These are phyloP conservation scores for Megacollybia platyphylla DNA, from an alignment of 1,284 basidiomycete genomes.

Conservation along the genomic window DNA sequence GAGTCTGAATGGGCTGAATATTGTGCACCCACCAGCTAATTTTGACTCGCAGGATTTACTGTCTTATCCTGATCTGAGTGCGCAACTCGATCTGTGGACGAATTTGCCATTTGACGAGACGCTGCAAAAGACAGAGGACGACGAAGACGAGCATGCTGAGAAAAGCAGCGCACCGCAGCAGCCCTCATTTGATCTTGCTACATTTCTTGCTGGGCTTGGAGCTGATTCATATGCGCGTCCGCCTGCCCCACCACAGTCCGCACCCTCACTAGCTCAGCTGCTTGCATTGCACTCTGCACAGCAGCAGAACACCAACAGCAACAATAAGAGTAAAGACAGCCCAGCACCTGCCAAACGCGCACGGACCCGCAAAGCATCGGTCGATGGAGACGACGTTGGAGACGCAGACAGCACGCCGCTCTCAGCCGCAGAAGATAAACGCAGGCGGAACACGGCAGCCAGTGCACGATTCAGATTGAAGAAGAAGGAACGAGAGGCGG, in stretches of 20 bases:
- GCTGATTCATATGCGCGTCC: constrained; percentile 14
- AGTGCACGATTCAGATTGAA: constrained; percentile 96
- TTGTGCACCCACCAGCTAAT: constrained; percentile 43
- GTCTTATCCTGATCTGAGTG: constrained; percentile 57
- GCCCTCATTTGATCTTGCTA: background rate
- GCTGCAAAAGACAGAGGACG: constrained; percentile 22
- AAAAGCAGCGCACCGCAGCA: constrained; percentile 17
- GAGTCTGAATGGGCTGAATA: constrained; percentile 64
- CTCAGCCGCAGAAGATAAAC: constrained; percentile 29
- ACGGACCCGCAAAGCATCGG: constrained; percentile 39
- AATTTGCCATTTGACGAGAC: constrained; percentile 71
- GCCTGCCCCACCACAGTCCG: constrained; percentile 8
- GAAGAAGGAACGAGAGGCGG: constrained; percentile 97
- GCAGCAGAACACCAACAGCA: constrained; percentile 6
- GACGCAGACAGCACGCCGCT: constrained; percentile 14
- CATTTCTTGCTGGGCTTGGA: constrained; percentile 15
- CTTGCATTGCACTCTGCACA: constrained; percentile 22
- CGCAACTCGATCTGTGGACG: constrained; percentile 78
- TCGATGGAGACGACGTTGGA: constrained; percentile 18
- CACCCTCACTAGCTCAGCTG: constrained; percentile 48
- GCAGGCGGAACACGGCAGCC: constrained; percentile 74
- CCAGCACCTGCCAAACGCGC: constrained; percentile 35
- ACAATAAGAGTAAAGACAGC: constrained; percentile 7
- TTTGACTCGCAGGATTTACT: constrained; percentile 46
- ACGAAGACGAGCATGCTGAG: constrained; percentile 15